Base-by-base conservation (phyloP, 1,284 basidiomycete genomes). In the Grifola frondosa region DNA sequence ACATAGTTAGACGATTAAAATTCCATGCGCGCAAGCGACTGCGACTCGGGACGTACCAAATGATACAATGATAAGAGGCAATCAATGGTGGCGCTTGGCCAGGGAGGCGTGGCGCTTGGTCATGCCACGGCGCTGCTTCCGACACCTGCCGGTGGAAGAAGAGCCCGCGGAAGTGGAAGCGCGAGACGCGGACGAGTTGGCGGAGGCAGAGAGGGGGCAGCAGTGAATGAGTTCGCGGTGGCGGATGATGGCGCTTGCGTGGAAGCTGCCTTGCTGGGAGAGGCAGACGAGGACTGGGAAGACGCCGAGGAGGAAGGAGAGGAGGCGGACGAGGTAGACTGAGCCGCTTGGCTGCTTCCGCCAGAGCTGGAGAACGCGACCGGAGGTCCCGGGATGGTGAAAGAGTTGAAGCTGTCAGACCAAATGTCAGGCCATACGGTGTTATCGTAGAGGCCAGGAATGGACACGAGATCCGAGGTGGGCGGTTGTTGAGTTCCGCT, bases 401-500 rank as follows among this genome's bases (percentile, higher is more conserved):
- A 62, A 17, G 50, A 54, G 31, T 58, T 54, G 45, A 62, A 59
- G 45, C 44, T 53, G 44, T 58, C 51, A 6, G 31, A 22, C 54
- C 61, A 63, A 41, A 66, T 63, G 42, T 66, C 59, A 13, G 61
- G 61, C 42, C 43, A 62, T 33, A 49, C 31, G 34, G 49, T 29
- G 38, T 37, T 50, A 37, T 53, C 39, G 54, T 62, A 64, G 20
- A 63, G 42, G 7, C 57, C 58, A 9, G 57, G 57, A 26, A 64
- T 57, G 21, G 47, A 50, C 12, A 58, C 57, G 15, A 62, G 42
- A 6, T 50, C 46, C 6, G 48, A 44, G 12, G 46, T 49, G 21
- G 66, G 60, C 11, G 69, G 64, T 19, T 48, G 34, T 13, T 54
- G 42, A 30, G 43, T 56, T 12, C 69, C 68, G 36, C 62, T 56